A percentile compares a stretch with the other conserved stretches of the same genome.
Evolutionary conservation across 2,329 filamentous ascomycete species (phyloP).

Genomic region (Diaporthe australafricana): DNA sequence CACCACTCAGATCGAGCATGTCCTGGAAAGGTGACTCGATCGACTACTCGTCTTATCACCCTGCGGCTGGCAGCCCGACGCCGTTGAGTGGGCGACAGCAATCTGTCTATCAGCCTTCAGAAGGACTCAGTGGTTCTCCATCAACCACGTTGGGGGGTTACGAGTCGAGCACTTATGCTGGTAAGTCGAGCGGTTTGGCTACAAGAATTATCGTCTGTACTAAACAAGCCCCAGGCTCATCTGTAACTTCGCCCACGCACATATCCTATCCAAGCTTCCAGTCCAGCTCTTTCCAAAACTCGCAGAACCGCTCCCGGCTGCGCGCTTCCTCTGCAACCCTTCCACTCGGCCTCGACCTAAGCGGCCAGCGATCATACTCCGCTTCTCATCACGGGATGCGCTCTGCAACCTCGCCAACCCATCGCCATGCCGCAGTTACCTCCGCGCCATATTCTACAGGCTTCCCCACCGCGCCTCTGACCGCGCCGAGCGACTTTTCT

Average conservation of each 20-base stretch:
- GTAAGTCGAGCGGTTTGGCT: slow-evolving; percentile 50
- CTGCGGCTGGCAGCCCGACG: slow-evolving; percentile 55
- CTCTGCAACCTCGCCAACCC: slow-evolving; percentile 49
- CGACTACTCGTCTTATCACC: slow-evolving; percentile 66
- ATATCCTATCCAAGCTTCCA: slow-evolving; percentile 62
- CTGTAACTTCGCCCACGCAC: slow-evolving; percentile 61
- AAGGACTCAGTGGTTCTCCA: slow-evolving; percentile 55
- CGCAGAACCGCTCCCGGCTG: slow-evolving; percentile 58
- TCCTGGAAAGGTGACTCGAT: slow-evolving; percentile 72
- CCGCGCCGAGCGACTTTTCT: slow-evolving; percentile 65
- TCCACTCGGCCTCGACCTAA: slow-evolving; percentile 58
- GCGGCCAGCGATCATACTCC: slow-evolving; percentile 54
- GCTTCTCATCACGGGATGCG: slow-evolving; percentile 43
- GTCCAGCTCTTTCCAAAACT: slow-evolving; percentile 54
- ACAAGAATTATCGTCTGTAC: background rate
- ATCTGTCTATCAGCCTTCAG: slow-evolving; percentile 60
- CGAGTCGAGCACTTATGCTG: slow-evolving; percentile 63
- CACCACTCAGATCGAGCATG: slow-evolving; percentile 69
- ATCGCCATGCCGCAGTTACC: slow-evolving; percentile 48
- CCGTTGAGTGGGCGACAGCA: slow-evolving; percentile 59
- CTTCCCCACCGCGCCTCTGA: slow-evolving; percentile 65
- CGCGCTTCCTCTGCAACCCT: slow-evolving; percentile 62
- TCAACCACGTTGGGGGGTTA: slow-evolving; percentile 58
- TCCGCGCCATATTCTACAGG: slow-evolving; percentile 61
- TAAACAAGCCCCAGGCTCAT: slow-evolving; percentile 51